Base-by-base conservation (phyloP, 2,329 filamentous ascomycete genomes). In the Trichoderma semiorbis region DNA sequence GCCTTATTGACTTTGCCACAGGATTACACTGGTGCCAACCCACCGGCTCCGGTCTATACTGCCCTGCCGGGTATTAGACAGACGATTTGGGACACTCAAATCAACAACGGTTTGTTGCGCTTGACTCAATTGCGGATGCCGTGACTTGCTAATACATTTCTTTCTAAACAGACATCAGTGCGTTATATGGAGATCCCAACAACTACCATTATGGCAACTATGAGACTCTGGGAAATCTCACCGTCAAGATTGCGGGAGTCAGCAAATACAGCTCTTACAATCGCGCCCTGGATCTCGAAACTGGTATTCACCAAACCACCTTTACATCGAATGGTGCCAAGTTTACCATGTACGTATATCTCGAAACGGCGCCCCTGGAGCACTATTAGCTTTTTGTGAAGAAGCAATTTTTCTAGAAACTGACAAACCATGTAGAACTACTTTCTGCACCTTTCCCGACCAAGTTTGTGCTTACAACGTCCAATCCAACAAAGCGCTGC, bases 401-500 rank as follows among this genome's bases (percentile, higher is more conserved):
- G 21, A 53, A 53, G 47, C 47, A 53, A 53, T 53, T 50, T 7
- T 47, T 16, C 21, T 4, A 32, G 16, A 36, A 30, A 67, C 32
- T 68, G 26, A 68, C 53, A 16, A 24, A 30, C 4, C 4, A 5
- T 50, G 21, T 28, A 71, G 69, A 0, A 77, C 75, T 7, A 70
- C 72, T 0, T 86, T 84, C 70, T 88, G 86, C 75, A 84, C 83
- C 3, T 84, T 79, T 62, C 82, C 81, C 1, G 81, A 80, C 30
- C 77, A 83, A 68, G 80, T 80, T 5, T 80, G 77, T 53, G 70
- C 75, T 10, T 77, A 77, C 57, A 63, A 71, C 70, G 2, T 72
- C 43, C 18, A 58, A 12, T 72, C 72, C 14, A 71, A 73, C 60
- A 53, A 50, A 18, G 4, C 73, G 0, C 76, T 88, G 2, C 85